Conservation (phyloP, 768 basidiomycete genomes). For the Astraeus odoratus region DNA sequence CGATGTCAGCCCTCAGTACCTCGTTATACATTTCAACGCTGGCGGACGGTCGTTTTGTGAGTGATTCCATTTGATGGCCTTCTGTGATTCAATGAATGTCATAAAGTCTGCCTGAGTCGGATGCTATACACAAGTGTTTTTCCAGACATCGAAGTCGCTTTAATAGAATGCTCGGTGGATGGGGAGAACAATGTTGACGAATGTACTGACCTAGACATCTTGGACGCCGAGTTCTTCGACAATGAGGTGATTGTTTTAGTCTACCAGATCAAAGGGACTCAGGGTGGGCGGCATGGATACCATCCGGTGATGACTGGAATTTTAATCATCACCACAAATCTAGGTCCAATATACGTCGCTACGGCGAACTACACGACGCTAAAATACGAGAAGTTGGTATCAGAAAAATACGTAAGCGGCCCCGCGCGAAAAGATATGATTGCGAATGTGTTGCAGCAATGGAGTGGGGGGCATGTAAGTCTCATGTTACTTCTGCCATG, state of each 20-base stretch:
- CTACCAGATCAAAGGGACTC: constrained; percentile 41
- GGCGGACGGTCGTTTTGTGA: constrained; percentile 40
- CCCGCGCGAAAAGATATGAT: constrained; percentile 63
- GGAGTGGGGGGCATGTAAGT: constrained; percentile 61
- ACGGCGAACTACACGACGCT: constrained; percentile 57
- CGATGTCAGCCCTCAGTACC: constrained; percentile 44
- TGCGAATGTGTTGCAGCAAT: constrained; percentile 44
- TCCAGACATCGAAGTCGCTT: constrained; percentile 36
- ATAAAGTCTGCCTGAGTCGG: constrained; percentile 52
- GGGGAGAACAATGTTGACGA: constrained; percentile 29
- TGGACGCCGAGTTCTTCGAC: constrained; percentile 77
- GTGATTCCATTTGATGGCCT: constrained; percentile 26
- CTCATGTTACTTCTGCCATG: constrained; percentile 24
- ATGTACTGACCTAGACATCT: constrained; percentile 39
- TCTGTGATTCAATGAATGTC: constrained; percentile 28
- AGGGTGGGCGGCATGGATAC: constrained; percentile 37
- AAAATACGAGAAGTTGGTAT: constrained; percentile 48
- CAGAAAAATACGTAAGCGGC: constrained; percentile 44
- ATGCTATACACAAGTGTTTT: constrained; percentile 40
- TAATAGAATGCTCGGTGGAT: constrained; percentile 43
- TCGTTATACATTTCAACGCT: constrained; percentile 39
- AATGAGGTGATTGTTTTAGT: constrained; percentile 61
- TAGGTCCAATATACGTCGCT: constrained; percentile 53
- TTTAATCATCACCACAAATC: constrained; percentile 27
- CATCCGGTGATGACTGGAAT: constrained; percentile 11